phyloP scores from a whole-genome alignment of 805 yeast genomes.

The Naumovozyma dairenensis region DNA sequence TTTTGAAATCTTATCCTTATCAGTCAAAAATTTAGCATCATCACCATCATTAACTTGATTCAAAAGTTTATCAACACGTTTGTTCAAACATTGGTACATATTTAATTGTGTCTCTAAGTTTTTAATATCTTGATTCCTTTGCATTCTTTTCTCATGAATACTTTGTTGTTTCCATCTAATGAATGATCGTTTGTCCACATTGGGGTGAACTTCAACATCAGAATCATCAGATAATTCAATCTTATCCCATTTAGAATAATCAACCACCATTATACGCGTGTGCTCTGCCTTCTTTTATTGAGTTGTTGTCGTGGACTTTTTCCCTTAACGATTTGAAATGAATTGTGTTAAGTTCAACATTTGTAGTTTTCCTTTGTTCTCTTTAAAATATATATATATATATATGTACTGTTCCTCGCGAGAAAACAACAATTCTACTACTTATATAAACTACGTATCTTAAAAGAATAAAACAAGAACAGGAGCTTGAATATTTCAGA shows the following conservation, averaged over 20 bases:
- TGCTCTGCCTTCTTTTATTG: too few relatives aligned
- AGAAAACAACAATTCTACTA: too few relatives aligned
- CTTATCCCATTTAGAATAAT: constrained; percentile 97
- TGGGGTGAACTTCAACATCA: constrained; percentile 95
- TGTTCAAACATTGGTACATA: constrained; percentile 69
- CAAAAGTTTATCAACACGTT: constrained; percentile 59
- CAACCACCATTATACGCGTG: constrained; percentile 61
- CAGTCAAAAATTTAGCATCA: constrained; percentile 26
- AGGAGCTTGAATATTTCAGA: too few relatives aligned
- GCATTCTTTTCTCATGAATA: constrained; percentile 84
- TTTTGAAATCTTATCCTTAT: constrained; percentile 27
- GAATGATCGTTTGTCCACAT: constrained; percentile 88
- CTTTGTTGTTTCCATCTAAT: constrained; percentile 96
- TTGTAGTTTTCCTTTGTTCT: too few relatives aligned
- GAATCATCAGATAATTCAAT: constrained; percentile 94
- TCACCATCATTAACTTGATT: constrained; percentile 33
- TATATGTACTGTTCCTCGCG: too few relatives aligned
- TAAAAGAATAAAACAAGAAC: too few relatives aligned
- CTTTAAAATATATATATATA: too few relatives aligned
- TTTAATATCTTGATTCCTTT: constrained; percentile 68
- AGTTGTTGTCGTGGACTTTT: too few relatives aligned
- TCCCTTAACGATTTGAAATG: too few relatives aligned
- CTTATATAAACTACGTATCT: too few relatives aligned
- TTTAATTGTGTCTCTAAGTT: constrained; percentile 66
- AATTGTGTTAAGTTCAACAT: too few relatives aligned